Base-by-base conservation (phyloP, 164 flowering plant species). In the Annona squamosa region DNA sequence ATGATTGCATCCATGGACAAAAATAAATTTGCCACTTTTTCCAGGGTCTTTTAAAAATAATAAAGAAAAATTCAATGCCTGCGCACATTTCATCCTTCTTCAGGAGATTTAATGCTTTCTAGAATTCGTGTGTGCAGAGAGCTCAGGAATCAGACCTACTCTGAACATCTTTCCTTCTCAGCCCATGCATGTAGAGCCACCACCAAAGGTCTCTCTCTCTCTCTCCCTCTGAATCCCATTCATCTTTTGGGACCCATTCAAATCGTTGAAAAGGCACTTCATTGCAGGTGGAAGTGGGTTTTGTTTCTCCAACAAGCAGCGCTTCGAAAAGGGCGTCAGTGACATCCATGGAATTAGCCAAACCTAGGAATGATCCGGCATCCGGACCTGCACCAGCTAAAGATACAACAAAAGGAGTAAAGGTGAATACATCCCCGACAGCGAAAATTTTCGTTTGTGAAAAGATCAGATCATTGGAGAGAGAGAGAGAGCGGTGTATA, bases 161-260 rank as follows among this genome's bases (percentile, higher is more conserved):
- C 71, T 96, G 75, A 96, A 93, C 85, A 96, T 96, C 75, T 96
- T 96, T 86, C 99, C 99, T 37, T 93, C 99, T 72, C 94, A 91
- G 77, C 99, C 99, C 64, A 93, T 96, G 98, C 98, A 93, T 83
- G 92, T 90, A 13, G 99, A 91, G 72, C 92, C 97, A 70, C 72
- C 86, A 17, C 37, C 85, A 52, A 87, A 82, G 86, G 89, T 52
- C 57, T 52, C 59, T 52, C 57, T 52, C 57, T 52, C 57, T 52
- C 57, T 52, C 57, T 52, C 13, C 16, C 7, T 67, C 69, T 74
- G 37, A 26, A 26, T 56, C 37, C 59, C 61, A 26, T n/a, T 16
- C 13, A 1, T 62, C n/a, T 26, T 5, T 42, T 37, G 65, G 18
- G 4, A 17, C 18, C 65, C 3, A 42, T 44, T 66, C 3, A 66